phyloP scores from a whole-genome alignment of 2,329 filamentous ascomycete genomes.

The Fusarium clavum region DNA sequence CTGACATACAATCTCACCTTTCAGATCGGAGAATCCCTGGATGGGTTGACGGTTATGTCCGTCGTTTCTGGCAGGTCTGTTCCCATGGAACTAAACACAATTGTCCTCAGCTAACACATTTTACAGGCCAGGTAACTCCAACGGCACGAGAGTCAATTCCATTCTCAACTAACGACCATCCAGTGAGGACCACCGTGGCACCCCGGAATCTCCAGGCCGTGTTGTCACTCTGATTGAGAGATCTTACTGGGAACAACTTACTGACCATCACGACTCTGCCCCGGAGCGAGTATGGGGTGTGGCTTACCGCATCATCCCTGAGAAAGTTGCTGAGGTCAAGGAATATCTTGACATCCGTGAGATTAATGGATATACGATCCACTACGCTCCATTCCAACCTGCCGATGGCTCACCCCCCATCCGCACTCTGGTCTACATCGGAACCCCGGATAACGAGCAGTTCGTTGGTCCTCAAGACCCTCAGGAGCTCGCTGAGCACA shows the following conservation, averaged over 20 bases:
- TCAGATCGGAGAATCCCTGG: slow-evolving; percentile 86
- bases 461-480: slow-evolving; percentile 89
- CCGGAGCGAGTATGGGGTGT: slow-evolving; percentile 86
- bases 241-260: slow-evolving; percentile 82
- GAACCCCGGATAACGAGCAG: slow-evolving; percentile 91
- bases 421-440: slow-evolving; percentile 86
- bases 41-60: slow-evolving; percentile 92
- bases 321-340: slow-evolving; percentile 82
- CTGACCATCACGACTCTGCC: slow-evolving; percentile 71
- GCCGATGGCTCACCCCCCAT: slow-evolving; percentile 56
- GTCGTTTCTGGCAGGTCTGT: slow-evolving; percentile 96
- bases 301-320: slow-evolving; percentile 83
- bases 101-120: slow-evolving; percentile 13
- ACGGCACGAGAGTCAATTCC: background rate
- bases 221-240: slow-evolving; percentile 93
- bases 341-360: slow-evolving; percentile 95
- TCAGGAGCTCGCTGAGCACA: slow-evolving; percentile 81
- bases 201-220: slow-evolving; percentile 85
- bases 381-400: slow-evolving; percentile 85
- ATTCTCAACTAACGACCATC: slow-evolving; percentile 6
- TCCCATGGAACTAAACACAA: slow-evolving; percentile 2
- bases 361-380: slow-evolving; percentile 96
- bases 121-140: slow-evolving; percentile 50
- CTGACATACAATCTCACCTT: slow-evolving; percentile 8
- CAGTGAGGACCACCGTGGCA: slow-evolving; percentile 95